phyloP scores from a whole-genome alignment of 257 asterid species.

The Solanum gracilifrons region DNA sequence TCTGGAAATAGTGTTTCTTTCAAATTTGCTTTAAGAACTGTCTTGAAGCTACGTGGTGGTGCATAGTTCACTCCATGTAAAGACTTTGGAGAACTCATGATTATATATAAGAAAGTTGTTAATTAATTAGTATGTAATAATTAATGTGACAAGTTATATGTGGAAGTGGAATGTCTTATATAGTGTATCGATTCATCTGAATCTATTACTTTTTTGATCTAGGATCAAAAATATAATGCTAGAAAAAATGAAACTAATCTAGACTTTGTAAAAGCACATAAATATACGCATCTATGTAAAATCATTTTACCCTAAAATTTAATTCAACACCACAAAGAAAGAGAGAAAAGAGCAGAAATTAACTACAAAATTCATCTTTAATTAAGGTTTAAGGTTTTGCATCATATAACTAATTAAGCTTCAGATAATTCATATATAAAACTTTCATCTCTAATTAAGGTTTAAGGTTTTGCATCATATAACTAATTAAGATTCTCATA shows the following conservation, averaged over 20 bases:
- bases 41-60: slow-evolving; percentile 36
- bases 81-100: background rate
- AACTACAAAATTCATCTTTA: background rate
- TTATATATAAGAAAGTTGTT: too few relatives aligned
- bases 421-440: background rate
- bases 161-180: background rate
- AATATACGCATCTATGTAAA: background rate
- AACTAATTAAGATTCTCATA: background rate
- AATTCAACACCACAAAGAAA: background rate
- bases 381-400: background rate
- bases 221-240: background rate
- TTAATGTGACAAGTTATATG: background rate
- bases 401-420: background rate
- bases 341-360: background rate
- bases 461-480: background rate
- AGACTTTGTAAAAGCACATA: background rate
- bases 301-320: too few relatives aligned
- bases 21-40: slow-evolving; percentile 20
- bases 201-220: too few relatives aligned
- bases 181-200: background rate
- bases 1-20: slow-evolving; percentile 66
- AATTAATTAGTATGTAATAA: too few relatives aligned
- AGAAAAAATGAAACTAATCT: background rate
- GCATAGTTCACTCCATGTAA: slow-evolving; percentile 30
- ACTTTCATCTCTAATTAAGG: background rate